A percentile compares a stretch with the other conserved stretches of the same genome.
These are phyloP conservation scores for Gracilaria gracilis DNA, from an alignment of 23 red algal genomes.

Conservation along the genomic window DNA sequence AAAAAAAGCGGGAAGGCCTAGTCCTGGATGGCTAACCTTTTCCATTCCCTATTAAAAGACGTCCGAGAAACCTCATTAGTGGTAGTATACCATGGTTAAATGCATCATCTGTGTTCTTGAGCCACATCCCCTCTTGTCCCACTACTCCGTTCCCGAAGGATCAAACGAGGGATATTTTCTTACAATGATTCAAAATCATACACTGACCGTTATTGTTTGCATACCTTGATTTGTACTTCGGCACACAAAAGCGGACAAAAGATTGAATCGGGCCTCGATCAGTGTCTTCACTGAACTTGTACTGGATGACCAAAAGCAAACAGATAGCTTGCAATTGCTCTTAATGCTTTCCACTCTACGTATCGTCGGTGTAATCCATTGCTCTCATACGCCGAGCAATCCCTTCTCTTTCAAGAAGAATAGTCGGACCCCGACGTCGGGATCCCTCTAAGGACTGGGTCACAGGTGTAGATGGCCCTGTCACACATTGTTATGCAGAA, in stretches of 20 bases:
- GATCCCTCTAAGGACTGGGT: neutral
- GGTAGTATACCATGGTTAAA: too few species aligned
- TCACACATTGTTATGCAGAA: neutral
- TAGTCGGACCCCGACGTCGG: conserved; percentile 18
- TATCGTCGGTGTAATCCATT: conserved; percentile 73
- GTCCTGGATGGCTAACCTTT: too few species aligned
- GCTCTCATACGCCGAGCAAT: conserved; percentile 65
- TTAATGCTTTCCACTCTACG: conserved; percentile 66
- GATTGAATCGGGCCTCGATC: conserved; percentile 68
- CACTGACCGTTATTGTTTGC: conserved; percentile 51
- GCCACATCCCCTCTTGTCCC: conserved; percentile 89
- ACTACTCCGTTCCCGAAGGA: conserved; percentile 92
- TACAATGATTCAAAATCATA: conserved; percentile 90
- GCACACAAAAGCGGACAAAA: conserved; percentile 91
- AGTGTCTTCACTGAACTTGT: conserved; percentile 90
- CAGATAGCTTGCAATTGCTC: conserved; percentile 87
- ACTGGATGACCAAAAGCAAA: conserved; percentile 70
- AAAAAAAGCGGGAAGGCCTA: too few species aligned
- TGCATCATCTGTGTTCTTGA: too few species aligned
- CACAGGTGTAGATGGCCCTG: neutral
- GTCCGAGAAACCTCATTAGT: too few species aligned
- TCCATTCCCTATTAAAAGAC: too few species aligned
- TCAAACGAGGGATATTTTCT: conserved; percentile 87
- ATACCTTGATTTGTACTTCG: conserved; percentile 83
- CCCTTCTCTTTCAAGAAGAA: conserved; percentile 36